These are phyloP conservation scores for Periconia sp. DNA, from an alignment of 2,329 filamentous ascomycete species.

Conservation along the genomic window DNA sequence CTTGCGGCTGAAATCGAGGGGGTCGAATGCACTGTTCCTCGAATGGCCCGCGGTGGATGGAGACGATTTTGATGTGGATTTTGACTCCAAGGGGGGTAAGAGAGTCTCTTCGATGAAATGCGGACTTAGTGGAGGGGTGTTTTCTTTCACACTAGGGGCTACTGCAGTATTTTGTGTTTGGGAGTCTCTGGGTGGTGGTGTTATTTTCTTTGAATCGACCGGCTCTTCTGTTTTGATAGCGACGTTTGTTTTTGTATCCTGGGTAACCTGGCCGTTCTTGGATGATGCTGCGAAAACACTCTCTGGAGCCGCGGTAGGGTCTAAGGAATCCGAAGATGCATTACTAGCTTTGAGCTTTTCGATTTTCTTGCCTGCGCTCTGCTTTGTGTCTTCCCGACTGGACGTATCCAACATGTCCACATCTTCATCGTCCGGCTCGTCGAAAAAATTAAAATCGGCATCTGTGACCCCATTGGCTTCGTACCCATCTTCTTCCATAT, in stretches of 20 bases:
- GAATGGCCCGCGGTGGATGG: constrained; percentile 3
- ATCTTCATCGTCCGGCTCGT: constrained; percentile 57
- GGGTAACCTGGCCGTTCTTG: not conserved
- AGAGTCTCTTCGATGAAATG: constrained; percentile 49
- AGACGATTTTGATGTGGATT: constrained; percentile 7
- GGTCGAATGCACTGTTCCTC: constrained; percentile 53
- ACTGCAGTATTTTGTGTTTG: not conserved
- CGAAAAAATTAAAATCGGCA: constrained; percentile 82
- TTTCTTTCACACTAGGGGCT: constrained; percentile 12
- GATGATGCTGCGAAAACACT: constrained; percentile 25
- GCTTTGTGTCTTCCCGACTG: constrained; percentile 15
- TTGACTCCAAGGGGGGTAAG: constrained; percentile 43
- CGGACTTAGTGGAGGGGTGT: constrained; percentile 45
- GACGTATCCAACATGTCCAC: constrained; percentile 36
- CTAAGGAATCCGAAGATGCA: constrained; percentile 7
- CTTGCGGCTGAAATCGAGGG: constrained; percentile 54
- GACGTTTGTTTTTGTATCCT: not conserved
- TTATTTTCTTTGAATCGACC: constrained; percentile 1
- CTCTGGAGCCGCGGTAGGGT: constrained; percentile 32
- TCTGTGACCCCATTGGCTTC: constrained; percentile 77
- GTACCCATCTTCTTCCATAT: constrained; percentile 70
- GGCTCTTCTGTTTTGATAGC: not conserved
- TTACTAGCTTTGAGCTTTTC: constrained; percentile 6
- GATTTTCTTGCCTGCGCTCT: constrained; percentile 4
- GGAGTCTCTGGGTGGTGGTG: not conserved